These are phyloP conservation scores for Euphrasia arctica DNA, from an alignment of 305 asterid species.

Conservation along the genomic window DNA sequence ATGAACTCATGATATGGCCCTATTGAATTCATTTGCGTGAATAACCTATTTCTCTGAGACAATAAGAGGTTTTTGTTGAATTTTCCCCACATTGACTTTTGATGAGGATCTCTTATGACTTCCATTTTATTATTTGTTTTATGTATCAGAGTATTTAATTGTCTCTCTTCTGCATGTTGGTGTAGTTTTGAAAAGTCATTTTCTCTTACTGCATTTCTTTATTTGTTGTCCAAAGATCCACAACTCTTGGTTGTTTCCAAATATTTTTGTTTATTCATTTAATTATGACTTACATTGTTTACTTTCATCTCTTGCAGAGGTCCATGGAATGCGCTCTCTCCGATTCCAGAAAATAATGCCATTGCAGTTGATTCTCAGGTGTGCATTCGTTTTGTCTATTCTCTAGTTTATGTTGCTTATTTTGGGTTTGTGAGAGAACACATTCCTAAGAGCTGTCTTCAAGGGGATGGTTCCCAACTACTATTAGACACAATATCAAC, in stretches of 20 bases:
- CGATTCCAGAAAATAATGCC: slow-evolving; percentile 91
- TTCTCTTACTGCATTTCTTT: not conserved
- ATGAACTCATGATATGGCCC: not conserved
- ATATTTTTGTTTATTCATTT: slow-evolving; percentile 10
- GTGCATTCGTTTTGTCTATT: slow-evolving; percentile 25
- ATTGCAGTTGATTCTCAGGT: slow-evolving; percentile 78
- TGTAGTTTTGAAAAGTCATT: too few relatives aligned
- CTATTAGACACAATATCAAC: too few relatives aligned
- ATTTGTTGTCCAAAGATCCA: slow-evolving; percentile 4
- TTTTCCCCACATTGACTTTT: slow-evolving; percentile 16
- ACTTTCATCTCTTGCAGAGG: slow-evolving; percentile 49
- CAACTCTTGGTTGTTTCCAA: slow-evolving; percentile 1
- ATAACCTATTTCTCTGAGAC: slow-evolving; percentile 4
- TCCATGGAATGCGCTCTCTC: slow-evolving; percentile 97
- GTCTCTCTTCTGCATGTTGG: too few relatives aligned
- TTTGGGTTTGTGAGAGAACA: not conserved
- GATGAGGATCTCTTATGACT: slow-evolving; percentile 1
- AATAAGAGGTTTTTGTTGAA: slow-evolving; percentile 3
- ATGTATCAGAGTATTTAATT: not conserved
- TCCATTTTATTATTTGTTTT: slow-evolving; percentile 7
- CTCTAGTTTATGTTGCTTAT: slow-evolving; percentile 23
- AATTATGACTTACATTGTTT: not conserved
- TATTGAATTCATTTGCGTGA: slow-evolving; percentile 13
- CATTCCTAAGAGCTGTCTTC: too few relatives aligned
- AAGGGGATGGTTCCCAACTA: too few relatives aligned